Evolutionary conservation across 805 yeast species (phyloP).

Genomic region (Candida quercuum): DNA sequence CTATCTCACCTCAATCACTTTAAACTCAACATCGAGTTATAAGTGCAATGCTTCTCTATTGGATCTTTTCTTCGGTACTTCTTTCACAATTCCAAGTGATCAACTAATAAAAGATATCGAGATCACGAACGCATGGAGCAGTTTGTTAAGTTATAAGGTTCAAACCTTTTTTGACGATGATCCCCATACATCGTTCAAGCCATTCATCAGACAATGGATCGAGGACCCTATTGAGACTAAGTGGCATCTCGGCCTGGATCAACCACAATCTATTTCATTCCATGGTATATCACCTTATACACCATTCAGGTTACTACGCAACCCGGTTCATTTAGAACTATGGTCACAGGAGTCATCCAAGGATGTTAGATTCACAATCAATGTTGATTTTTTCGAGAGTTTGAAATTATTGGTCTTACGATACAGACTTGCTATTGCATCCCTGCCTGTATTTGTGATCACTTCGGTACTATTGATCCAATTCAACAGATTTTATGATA

Average conservation of each 20-base stretch:
- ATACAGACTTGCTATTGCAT: slow-evolving; percentile 68
- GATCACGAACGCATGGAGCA: slow-evolving; percentile 56
- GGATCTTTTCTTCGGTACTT: slow-evolving; percentile 18
- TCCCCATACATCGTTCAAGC: slow-evolving; percentile 37
- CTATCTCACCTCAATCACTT: slow-evolving; percentile 7
- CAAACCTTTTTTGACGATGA: slow-evolving; percentile 13
- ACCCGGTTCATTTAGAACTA: slow-evolving; percentile 37
- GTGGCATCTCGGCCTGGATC: slow-evolving; percentile 59
- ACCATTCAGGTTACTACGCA: slow-evolving; percentile 35
- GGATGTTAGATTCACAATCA: slow-evolving; percentile 9
- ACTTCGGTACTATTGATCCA: slow-evolving; percentile 51
- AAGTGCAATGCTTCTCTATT: slow-evolving; percentile 3
- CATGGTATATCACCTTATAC: slow-evolving; percentile 71
- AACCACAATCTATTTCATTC: slow-evolving; percentile 33
- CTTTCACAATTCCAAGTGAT: slow-evolving; percentile 34
- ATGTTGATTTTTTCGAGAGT: slow-evolving; percentile 52
- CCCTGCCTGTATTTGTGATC: slow-evolving; percentile 62
- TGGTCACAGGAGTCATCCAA: slow-evolving; percentile 36
- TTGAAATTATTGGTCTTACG: slow-evolving; percentile 66
- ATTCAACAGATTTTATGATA: slow-evolving; percentile 35
- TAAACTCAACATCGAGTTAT: slow-evolving; percentile 1
- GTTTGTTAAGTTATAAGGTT: slow-evolving; percentile 50
- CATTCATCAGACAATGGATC: slow-evolving; percentile 65
- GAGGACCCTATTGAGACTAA: slow-evolving; percentile 68
- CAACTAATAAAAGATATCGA: slow-evolving; percentile 41